Percentiles rank a stretch among this genome's conserved stretches.
Conservation (phyloP, 2,329 filamentous ascomycete species). For the Truncatella angustata region DNA sequence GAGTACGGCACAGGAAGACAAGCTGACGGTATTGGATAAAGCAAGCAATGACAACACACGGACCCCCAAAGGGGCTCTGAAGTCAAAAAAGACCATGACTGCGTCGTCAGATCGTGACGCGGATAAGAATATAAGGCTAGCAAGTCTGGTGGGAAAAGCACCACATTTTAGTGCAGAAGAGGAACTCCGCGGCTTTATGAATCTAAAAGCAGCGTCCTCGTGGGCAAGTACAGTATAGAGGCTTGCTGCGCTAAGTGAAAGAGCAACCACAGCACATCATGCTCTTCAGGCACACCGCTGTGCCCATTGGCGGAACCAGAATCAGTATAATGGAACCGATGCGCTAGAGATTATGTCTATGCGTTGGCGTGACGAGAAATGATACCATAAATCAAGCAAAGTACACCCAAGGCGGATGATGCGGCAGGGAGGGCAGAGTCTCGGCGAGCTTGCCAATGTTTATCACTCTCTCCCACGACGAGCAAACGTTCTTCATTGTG, state of each 20-base stretch:
- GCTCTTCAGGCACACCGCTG: not conserved
- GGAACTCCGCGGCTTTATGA: not conserved
- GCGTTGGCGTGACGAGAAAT: not conserved
- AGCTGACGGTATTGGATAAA: constrained; percentile 12
- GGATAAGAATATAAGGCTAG: not conserved
- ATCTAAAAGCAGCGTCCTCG: not conserved
- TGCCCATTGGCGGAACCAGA: not conserved
- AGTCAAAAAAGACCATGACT: constrained; percentile 23
- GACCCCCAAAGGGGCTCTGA: constrained; percentile 21
- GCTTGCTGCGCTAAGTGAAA: not conserved
- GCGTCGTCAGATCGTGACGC: constrained; percentile 6
- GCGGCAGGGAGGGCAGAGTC: too few relatives aligned
- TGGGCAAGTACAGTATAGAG: not conserved
- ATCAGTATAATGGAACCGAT: not conserved
- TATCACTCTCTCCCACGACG: too few relatives aligned
- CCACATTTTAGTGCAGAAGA: not conserved
- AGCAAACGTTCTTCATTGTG: too few relatives aligned
- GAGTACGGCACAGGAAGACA: constrained; percentile 18
- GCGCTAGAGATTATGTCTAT: not conserved
- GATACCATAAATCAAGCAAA: not conserved
- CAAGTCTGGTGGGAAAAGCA: not conserved
- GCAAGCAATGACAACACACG: constrained; percentile 22
- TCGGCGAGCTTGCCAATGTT: too few relatives aligned
- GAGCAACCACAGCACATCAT: not conserved
- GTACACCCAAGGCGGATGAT: not conserved